Evolutionary conservation across 2,329 filamentous ascomycete genomes (phyloP).

Genomic region (Scolecobasidium constrictum): DNA sequence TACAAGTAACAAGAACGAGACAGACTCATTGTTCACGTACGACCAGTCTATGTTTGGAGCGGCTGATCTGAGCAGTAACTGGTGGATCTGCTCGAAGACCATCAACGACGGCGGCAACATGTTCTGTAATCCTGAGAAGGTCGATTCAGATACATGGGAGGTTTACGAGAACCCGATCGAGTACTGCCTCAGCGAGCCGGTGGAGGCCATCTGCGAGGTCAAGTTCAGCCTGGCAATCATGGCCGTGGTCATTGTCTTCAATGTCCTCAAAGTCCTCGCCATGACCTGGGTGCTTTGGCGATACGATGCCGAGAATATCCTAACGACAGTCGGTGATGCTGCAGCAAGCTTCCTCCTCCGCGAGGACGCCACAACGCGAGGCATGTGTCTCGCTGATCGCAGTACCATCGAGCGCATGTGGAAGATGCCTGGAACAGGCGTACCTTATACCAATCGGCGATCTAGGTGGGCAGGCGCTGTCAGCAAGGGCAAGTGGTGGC

Average conservation of each 20-base stretch:
- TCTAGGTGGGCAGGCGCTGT: background rate
- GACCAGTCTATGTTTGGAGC: background rate
- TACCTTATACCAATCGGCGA: background rate
- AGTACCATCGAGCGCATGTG: background rate
- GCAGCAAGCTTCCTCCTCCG: slow-evolving; percentile 11
- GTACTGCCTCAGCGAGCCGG: background rate
- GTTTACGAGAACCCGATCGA: background rate
- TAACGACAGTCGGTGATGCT: slow-evolving; percentile 13
- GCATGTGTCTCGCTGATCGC: slow-evolving; percentile 9
- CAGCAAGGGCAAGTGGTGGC: background rate
- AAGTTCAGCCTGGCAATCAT: slow-evolving; percentile 14
- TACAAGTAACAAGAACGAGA: background rate
- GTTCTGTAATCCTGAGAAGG: background rate
- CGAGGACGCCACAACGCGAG: slow-evolving; percentile 7
- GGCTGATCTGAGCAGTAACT: background rate
- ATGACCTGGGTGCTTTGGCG: background rate
- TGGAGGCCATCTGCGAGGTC: slow-evolving; percentile 13
- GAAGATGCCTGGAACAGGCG: background rate
- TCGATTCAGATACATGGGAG: background rate
- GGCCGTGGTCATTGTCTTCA: slow-evolving; percentile 5
- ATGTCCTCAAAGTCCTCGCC: background rate
- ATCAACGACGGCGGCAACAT: background rate
- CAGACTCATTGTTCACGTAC: background rate
- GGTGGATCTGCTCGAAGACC: background rate
- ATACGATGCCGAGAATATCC: background rate